These are phyloP conservation scores for Royoungia palumana DNA, from an alignment of 768 basidiomycete species.

Conservation along the genomic window DNA sequence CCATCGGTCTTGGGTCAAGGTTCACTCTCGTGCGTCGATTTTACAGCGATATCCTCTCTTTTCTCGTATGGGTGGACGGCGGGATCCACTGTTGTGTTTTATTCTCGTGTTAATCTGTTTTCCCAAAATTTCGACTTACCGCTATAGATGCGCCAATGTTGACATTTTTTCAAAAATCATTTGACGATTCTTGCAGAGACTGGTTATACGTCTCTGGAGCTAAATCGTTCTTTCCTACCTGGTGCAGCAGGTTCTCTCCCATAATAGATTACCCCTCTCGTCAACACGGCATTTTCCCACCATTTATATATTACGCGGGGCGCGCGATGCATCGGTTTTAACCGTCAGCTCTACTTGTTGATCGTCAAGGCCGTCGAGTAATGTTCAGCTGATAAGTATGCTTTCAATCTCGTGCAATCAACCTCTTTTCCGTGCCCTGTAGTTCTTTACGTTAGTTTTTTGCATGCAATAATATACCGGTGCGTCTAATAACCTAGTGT, in stretches of 20 bases:
- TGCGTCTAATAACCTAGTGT: conserved; percentile 3
- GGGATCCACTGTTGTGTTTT: background rate
- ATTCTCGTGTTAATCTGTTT: background rate
- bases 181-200: background rate
- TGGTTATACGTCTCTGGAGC: background rate
- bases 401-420: background rate
- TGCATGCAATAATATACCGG: background rate
- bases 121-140: background rate
- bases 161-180: background rate
- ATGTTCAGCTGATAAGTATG: background rate
- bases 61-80: background rate
- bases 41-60: background rate
- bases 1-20: background rate
- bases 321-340: background rate
- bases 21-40: background rate
- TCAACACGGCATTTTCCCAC: conserved; percentile 12
- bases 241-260: background rate
- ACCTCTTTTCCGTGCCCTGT: background rate
- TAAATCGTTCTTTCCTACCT: too few relatives aligned
- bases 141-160: background rate
- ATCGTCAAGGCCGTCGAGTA: background rate
- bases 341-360: background rate
- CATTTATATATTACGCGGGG: background rate
- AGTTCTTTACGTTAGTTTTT: background rate
- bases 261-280: background rate